Evolutionary conservation across 1,284 basidiomycete species (phyloP).

Genomic region (Limonomyces culmigenus): DNA sequence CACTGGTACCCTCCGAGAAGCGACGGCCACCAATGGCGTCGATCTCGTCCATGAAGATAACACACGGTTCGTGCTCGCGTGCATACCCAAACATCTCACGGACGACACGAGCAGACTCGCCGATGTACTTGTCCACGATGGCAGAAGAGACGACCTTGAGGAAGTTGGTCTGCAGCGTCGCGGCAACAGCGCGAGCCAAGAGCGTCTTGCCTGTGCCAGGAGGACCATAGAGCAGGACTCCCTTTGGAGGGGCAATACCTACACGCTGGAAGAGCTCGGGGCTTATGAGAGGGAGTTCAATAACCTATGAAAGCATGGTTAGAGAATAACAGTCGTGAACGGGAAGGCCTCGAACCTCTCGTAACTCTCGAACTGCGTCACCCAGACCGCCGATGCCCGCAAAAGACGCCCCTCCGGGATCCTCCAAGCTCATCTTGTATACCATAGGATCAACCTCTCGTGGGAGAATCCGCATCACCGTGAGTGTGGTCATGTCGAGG

Average conservation of each 20-base stretch:
- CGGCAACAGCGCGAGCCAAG: slow-evolving; percentile 89
- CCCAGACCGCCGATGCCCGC: slow-evolving; percentile 94
- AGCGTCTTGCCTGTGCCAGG: slow-evolving; percentile 95
- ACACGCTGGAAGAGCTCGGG: slow-evolving; percentile 93
- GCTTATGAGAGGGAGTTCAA: slow-evolving; percentile 89
- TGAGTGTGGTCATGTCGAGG: slow-evolving; percentile 98
- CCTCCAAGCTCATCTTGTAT: slow-evolving; percentile 99
- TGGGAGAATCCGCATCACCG: slow-evolving; percentile 96
- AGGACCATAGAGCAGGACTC: slow-evolving; percentile 85
- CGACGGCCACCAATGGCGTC: slow-evolving; percentile 92
- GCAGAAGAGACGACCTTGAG: slow-evolving; percentile 98
- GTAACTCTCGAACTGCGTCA: slow-evolving; percentile 92
- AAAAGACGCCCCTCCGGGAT: slow-evolving; percentile 89
- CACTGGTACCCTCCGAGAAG: slow-evolving; percentile 96
- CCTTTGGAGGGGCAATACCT: slow-evolving; percentile 92
- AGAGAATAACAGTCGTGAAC: neutral
- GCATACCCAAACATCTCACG: slow-evolving; percentile 99
- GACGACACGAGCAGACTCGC: slow-evolving; percentile 89
- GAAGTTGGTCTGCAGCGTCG: slow-evolving; percentile 93
- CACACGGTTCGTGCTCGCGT: slow-evolving; percentile 92
- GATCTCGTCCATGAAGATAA: slow-evolving; percentile 99
- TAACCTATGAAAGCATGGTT: slow-evolving; percentile 40
- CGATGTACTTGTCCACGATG: slow-evolving; percentile 99
- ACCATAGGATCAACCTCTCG: slow-evolving; percentile 97
- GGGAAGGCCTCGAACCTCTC: slow-evolving; percentile 54